Conservation (phyloP, 441 rosid genomes). For the Eutrema salsugineum region DNA sequence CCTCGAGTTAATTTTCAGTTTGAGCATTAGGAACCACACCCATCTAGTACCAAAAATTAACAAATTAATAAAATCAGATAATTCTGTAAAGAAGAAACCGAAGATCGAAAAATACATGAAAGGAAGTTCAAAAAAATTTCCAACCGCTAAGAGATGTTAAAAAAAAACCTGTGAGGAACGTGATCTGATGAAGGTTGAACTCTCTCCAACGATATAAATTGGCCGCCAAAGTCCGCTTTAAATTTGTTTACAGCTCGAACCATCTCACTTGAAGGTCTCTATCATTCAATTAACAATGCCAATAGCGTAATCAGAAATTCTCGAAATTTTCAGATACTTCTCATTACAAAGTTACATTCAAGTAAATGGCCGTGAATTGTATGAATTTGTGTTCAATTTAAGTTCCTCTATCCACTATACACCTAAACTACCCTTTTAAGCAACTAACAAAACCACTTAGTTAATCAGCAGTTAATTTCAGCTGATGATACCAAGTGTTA, state of each 20-base stretch:
- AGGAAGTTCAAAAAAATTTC: not conserved
- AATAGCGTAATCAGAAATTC: not conserved
- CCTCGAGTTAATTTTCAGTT: not conserved
- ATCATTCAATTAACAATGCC: not conserved
- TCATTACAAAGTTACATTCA: not conserved
- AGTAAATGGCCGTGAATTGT: not conserved
- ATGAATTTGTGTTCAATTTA: not conserved
- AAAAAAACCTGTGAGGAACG: slow-evolving; percentile 74
- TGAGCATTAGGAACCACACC: not conserved
- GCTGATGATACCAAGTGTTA: too few relatives aligned
- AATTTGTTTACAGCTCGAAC: slow-evolving; percentile 89
- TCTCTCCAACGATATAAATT: slow-evolving; percentile 76
- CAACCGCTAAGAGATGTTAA: not conserved
- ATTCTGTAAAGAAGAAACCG: not conserved
- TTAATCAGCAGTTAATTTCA: too few relatives aligned
- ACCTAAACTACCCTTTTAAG: not conserved
- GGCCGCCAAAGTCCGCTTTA: slow-evolving; percentile 96
- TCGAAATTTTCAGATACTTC: not conserved
- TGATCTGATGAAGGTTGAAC: slow-evolving; percentile 97
- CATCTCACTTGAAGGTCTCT: slow-evolving; percentile 92
- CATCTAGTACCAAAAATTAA: not conserved
- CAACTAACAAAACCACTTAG: not conserved
- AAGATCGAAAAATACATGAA: not conserved
- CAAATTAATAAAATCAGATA: too few relatives aligned
- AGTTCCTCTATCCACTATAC: not conserved